Conservation (phyloP, 345 rosid species). For the Eucalyptus albens region DNA sequence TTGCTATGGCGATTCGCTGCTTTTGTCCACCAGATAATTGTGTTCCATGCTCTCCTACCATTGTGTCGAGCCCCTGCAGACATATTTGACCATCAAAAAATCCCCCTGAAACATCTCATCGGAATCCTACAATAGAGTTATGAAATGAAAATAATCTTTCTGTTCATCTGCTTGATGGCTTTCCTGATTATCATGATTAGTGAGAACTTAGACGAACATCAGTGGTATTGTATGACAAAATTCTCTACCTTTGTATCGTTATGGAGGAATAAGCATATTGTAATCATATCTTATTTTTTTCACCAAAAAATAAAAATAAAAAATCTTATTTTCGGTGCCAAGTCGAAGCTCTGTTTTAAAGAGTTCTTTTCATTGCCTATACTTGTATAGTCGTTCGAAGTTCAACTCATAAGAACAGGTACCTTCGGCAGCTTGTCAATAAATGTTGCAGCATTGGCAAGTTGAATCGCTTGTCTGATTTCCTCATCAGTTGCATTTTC, state of each 20-base stretch:
- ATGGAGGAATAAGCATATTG: not conserved
- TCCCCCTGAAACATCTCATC: not conserved
- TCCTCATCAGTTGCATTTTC: conserved; percentile 39
- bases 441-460: conserved; percentile 57
- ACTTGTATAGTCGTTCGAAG: not conserved
- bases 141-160: not conserved
- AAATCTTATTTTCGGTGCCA: not conserved
- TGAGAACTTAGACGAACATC: not conserved
- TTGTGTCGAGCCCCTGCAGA: conserved; percentile 63
- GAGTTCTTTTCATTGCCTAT: not conserved
- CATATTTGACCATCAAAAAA: not conserved
- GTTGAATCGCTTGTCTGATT: conserved; percentile 37
- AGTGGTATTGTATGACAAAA: not conserved
- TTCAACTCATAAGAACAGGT: not conserved
- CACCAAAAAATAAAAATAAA: not conserved
- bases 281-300: not conserved
- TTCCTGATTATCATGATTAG: not conserved
- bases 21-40: conserved; percentile 74
- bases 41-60: conserved; percentile 88
- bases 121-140: not conserved
- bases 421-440: conserved; percentile 56
- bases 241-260: not conserved
- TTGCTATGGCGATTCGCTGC: conserved; percentile 58
- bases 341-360: not conserved
- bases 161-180: not conserved